Percentiles rank a stretch among this genome's conserved stretches.
Conservation (phyloP, 2,329 filamentous ascomycete species). For the Neonectria ditissima region DNA sequence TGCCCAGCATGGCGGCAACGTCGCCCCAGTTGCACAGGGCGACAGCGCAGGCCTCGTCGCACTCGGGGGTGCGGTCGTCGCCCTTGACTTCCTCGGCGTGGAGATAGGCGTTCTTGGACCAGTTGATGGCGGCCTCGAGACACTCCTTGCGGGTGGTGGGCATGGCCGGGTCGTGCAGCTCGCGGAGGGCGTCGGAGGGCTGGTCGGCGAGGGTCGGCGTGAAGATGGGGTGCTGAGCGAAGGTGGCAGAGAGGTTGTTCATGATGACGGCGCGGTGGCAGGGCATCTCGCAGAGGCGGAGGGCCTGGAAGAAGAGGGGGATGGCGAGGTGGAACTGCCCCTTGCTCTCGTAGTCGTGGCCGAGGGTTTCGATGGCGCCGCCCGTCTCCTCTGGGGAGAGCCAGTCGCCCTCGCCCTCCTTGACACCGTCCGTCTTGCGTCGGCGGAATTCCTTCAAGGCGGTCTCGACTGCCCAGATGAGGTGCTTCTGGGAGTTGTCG, state of each 20-base stretch:
- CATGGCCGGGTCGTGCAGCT: conserved; percentile 47
- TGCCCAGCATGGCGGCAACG: conserved; percentile 80
- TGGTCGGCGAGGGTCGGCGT: conserved; percentile 41
- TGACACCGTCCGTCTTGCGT: conserved; percentile 74
- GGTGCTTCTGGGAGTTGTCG: conserved; percentile 76
- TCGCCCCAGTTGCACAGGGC: conserved; percentile 90
- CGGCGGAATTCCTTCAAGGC: conserved; percentile 79
- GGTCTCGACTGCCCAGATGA: conserved; percentile 86
- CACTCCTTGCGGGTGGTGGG: conserved; percentile 67
- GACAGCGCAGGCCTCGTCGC: conserved; percentile 84
- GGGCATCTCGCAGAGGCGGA: conserved; percentile 72
- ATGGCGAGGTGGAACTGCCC: conserved; percentile 84
- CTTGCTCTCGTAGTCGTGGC: conserved; percentile 78
- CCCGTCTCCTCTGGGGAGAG: conserved; percentile 78
- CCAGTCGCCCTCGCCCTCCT: conserved; percentile 78
- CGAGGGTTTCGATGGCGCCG: conserved; percentile 80
- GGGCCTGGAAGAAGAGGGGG: conserved; percentile 87
- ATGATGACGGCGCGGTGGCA: conserved; percentile 89
- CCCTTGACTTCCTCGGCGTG: conserved; percentile 74
- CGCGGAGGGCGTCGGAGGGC: conserved; percentile 46
- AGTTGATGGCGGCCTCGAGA: conserved; percentile 77
- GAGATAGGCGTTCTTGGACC: conserved; percentile 81
- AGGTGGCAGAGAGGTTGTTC: conserved; percentile 83
- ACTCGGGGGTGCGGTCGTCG: conserved; percentile 78
- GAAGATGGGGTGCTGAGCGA: conserved; percentile 73